Evolutionary conservation across 176 grass and related monocot genomes (phyloP).

Genomic region (Zoysia pacifica): DNA sequence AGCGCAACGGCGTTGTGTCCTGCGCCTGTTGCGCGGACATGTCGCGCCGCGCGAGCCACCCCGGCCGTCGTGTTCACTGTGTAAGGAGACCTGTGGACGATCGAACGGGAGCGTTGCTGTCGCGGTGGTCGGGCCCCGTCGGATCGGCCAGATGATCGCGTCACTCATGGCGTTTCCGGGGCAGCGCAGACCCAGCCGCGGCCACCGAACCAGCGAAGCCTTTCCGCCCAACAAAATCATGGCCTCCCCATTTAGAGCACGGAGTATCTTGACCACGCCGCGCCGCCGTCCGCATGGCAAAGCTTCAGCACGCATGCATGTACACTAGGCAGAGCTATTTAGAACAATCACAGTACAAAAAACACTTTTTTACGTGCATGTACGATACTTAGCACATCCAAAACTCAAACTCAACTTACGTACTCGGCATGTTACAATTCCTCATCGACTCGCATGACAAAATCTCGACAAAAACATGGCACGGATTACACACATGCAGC

Average conservation of each 20-base stretch:
- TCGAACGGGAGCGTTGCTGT: no score
- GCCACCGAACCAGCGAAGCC: constrained; percentile 31
- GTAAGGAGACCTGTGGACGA: no score
- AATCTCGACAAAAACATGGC: constrained; percentile 15
- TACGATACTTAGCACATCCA: constrained; percentile 10
- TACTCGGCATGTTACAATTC: constrained; percentile 41
- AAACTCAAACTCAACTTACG: constrained; percentile 13
- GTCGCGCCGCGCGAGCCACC: no score
- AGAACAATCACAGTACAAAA: background rate
- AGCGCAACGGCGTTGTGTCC: no score
- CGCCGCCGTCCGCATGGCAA: background rate
- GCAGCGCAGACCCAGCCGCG: background rate
- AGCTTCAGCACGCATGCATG: background rate
- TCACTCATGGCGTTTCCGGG: constrained; percentile 23
- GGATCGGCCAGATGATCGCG: constrained; percentile 30
- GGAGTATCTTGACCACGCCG: constrained; percentile 24
- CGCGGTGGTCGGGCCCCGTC: no score
- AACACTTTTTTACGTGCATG: background rate
- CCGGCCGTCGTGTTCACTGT: no score
- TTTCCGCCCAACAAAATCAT: constrained; percentile 44
- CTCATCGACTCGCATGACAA: constrained; percentile 1
- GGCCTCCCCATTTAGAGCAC: constrained; percentile 39
- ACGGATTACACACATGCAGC: background rate
- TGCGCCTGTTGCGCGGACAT: no score
- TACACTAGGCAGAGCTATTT: background rate